These are phyloP conservation scores for Colletotrichum spaethianum DNA, from an alignment of 2,329 filamentous ascomycete genomes.

Conservation along the genomic window DNA sequence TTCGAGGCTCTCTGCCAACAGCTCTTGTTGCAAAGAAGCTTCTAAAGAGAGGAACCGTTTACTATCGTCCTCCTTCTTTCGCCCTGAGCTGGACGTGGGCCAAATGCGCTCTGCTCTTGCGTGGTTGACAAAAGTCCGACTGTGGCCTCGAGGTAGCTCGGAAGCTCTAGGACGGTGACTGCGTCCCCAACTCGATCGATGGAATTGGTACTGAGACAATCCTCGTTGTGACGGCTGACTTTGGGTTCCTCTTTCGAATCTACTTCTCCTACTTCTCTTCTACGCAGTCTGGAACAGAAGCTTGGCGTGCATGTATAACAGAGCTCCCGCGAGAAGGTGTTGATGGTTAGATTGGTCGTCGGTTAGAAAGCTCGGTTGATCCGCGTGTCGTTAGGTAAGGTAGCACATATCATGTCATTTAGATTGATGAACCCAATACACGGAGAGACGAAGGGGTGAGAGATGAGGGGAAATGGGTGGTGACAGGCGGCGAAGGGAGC, in stretches of 20 bases:
- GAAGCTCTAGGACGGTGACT: background rate
- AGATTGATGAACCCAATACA: slow-evolving; percentile 60
- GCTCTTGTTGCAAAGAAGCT: background rate
- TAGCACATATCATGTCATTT: slow-evolving; percentile 60
- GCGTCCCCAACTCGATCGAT: slow-evolving; percentile 6
- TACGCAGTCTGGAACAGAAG: slow-evolving; percentile 43
- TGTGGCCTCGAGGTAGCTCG: background rate
- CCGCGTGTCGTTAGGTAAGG: slow-evolving; percentile 53
- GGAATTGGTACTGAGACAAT: background rate
- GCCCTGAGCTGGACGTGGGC: background rate
- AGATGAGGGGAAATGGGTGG: slow-evolving; percentile 42
- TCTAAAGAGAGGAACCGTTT: background rate
- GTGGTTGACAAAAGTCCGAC: background rate
- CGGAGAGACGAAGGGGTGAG: slow-evolving; percentile 49
- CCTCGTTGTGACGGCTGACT: background rate
- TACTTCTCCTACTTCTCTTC: slow-evolving; percentile 44
- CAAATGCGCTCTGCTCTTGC: background rate
- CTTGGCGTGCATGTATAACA: slow-evolving; percentile 58
- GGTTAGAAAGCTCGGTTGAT: slow-evolving; percentile 52
- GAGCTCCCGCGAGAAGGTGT: slow-evolving; percentile 49
- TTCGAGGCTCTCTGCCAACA: background rate
- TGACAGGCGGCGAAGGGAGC: slow-evolving; percentile 24
- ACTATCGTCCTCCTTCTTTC: background rate
- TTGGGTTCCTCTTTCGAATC: slow-evolving; percentile 37
- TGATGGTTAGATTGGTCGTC: slow-evolving; percentile 47